Evolutionary conservation across 768 basidiomycete genomes (phyloP).

Genomic region (Mycena galericulata): DNA sequence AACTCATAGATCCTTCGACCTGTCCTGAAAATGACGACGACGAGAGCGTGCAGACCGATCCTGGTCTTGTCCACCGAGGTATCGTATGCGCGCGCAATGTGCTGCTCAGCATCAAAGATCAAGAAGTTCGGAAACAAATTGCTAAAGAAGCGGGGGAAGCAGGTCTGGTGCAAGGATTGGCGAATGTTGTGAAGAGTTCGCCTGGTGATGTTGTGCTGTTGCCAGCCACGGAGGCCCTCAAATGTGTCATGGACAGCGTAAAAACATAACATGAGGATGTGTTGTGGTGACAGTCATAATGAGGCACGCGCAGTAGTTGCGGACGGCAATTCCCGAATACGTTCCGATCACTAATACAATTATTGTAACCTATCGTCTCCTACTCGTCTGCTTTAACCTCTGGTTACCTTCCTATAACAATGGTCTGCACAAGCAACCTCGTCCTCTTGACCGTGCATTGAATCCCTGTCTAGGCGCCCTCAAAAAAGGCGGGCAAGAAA

Average conservation of each 20-base stretch:
- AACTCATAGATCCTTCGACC: conserved; percentile 72
- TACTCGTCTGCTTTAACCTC: conserved; percentile 7
- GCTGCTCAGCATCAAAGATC: conserved; percentile 56
- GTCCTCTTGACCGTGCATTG: conserved; percentile 18
- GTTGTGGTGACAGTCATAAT: conserved; percentile 11
- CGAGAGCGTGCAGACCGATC: conserved; percentile 52
- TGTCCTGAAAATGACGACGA: conserved; percentile 49
- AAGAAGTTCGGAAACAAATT: conserved; percentile 54
- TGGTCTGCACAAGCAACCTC: conserved; percentile 26
- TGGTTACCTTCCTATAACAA: conserved; percentile 24
- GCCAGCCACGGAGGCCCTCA: conserved; percentile 65
- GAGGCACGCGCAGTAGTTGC: neutral
- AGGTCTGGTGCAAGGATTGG: conserved; percentile 67
- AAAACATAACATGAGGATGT: conserved; percentile 9
- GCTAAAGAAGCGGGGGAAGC: conserved; percentile 62
- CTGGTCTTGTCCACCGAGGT: conserved; percentile 82
- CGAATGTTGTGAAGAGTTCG: conserved; percentile 58
- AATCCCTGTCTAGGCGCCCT: conserved; percentile 69
- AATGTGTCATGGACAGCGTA: conserved; percentile 44
- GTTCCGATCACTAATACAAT: conserved; percentile 18
- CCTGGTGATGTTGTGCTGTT: conserved; percentile 54
- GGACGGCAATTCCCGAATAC: conserved; percentile 12
- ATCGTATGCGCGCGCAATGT: conserved; percentile 81
- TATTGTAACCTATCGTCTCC: neutral
- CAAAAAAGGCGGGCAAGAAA: conserved; percentile 94